Percentiles rank a stretch among this genome's conserved stretches.
These are phyloP conservation scores for Plectosphaerella cucumerina DNA, from an alignment of 2,329 filamentous ascomycete genomes.

Conservation along the genomic window DNA sequence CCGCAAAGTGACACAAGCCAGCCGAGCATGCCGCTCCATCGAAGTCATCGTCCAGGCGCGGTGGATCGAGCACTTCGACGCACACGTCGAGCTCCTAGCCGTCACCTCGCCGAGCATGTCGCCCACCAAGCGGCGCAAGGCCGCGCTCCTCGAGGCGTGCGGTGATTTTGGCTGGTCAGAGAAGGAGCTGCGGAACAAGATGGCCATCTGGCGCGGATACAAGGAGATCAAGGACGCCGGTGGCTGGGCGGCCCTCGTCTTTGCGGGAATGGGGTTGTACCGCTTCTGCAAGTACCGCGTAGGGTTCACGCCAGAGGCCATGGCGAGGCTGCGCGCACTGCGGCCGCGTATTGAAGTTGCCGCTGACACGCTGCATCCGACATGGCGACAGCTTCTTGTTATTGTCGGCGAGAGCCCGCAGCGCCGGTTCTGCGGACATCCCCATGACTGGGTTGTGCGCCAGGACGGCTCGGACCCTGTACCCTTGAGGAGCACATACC, in stretches of 20 bases:
- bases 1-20: conserved; percentile 31
- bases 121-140: conserved; percentile 44
- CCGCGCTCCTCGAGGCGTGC: conserved; percentile 48
- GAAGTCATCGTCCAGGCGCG: conserved; percentile 55
- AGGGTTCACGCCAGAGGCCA: conserved; percentile 45
- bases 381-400: conserved; percentile 45
- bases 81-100: conserved; percentile 38
- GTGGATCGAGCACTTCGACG: conserved; percentile 52
- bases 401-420: conserved; percentile 38
- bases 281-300: conserved; percentile 57
- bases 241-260: conserved; percentile 52
- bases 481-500: conserved; percentile 40
- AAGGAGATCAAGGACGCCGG: conserved; percentile 53
- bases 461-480: conserved; percentile 33
- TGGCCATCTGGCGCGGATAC: conserved; percentile 51
- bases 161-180: conserved; percentile 50
- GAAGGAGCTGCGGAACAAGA: conserved; percentile 50
- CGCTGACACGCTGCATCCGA: conserved; percentile 47
- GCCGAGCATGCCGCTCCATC: conserved; percentile 49
- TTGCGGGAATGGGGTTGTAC: conserved; percentile 54
- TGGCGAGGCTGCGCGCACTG: conserved; percentile 39
- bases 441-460: conserved; percentile 47
- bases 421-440: conserved; percentile 39
- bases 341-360: conserved; percentile 46
- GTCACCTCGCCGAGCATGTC: conserved; percentile 34